Percentiles rank a stretch among this genome's conserved stretches.
Conservation (phyloP, 306 rosid species). For the Vigna nakashimae region DNA sequence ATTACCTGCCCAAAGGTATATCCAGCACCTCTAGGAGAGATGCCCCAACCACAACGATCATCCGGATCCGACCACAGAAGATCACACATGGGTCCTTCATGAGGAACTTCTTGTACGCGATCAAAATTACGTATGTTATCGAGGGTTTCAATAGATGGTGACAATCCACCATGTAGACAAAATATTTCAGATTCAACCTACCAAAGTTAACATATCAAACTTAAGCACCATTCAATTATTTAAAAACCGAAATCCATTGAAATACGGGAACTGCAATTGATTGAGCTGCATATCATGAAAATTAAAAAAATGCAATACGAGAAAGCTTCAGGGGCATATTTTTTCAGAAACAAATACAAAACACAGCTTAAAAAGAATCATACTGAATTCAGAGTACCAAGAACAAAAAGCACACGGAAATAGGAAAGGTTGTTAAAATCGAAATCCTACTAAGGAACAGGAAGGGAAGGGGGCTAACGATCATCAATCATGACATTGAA, state of each 20-base stretch:
- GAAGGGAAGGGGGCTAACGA: background rate
- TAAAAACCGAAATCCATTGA: constrained; percentile 17
- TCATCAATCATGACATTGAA: background rate
- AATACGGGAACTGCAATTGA: constrained; percentile 18
- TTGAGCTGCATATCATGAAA: background rate
- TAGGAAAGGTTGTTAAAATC: background rate
- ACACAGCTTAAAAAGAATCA: constrained; percentile 1
- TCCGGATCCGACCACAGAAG: constrained; percentile 98
- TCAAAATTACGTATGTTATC: constrained; percentile 89
- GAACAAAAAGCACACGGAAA: constrained; percentile 4
- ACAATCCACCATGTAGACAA: constrained; percentile 93
- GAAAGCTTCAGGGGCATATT: background rate
- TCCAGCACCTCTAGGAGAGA: constrained; percentile 97
- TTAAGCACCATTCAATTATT: constrained; percentile 28
- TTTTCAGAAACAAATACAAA: background rate
- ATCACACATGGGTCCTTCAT: constrained; percentile 97
- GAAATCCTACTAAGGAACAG: background rate
- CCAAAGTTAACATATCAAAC: constrained; percentile 21
- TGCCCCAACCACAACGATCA: constrained; percentile 98
- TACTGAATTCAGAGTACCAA: background rate
- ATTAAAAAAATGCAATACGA: background rate
- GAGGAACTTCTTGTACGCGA: constrained; percentile 99
- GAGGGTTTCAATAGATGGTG: constrained; percentile 95
- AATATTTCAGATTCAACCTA: constrained; percentile 97
- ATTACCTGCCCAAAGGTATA: constrained; percentile 94